Conservation (phyloP, 208 protist species). For the Leishmania amazonensis region DNA sequence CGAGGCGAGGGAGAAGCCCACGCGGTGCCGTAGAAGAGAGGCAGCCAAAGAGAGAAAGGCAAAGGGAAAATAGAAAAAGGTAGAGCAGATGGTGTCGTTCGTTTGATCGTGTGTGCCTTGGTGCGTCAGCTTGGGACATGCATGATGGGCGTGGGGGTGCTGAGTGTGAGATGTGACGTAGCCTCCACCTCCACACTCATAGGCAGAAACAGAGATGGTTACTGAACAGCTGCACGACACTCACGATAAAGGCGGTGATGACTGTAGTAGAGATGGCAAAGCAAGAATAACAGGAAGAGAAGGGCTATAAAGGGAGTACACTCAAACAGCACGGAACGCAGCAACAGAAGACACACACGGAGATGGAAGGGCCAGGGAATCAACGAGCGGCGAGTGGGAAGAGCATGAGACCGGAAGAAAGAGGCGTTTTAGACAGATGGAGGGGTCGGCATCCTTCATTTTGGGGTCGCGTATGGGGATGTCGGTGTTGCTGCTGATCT, state of each 20-base stretch:
- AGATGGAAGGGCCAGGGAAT: background rate
- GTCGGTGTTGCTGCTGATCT: background rate
- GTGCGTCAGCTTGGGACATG: background rate
- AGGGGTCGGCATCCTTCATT: background rate
- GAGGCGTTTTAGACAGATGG: no score
- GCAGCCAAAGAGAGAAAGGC: background rate
- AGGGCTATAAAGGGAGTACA: background rate
- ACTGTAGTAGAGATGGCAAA: background rate
- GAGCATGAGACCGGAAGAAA: background rate
- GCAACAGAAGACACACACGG: background rate
- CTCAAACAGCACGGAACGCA: background rate
- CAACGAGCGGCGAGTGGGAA: background rate
- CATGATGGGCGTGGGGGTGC: no score
- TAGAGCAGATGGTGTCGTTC: no score
- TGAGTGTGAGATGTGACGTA: background rate
- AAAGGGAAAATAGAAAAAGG: background rate
- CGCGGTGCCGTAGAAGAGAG: background rate
- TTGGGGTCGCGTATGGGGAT: background rate
- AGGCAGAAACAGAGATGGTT: background rate
- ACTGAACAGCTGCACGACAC: background rate
- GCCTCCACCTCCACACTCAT: background rate
- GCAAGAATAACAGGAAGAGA: no score
- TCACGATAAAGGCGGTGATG: background rate
- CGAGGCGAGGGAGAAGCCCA: background rate
- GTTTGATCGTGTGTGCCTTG: background rate